A percentile compares a stretch with the other conserved stretches of the same genome.
Conservation (phyloP, 192 early-diverging fungal species). For the Linnemannia exigua region DNA sequence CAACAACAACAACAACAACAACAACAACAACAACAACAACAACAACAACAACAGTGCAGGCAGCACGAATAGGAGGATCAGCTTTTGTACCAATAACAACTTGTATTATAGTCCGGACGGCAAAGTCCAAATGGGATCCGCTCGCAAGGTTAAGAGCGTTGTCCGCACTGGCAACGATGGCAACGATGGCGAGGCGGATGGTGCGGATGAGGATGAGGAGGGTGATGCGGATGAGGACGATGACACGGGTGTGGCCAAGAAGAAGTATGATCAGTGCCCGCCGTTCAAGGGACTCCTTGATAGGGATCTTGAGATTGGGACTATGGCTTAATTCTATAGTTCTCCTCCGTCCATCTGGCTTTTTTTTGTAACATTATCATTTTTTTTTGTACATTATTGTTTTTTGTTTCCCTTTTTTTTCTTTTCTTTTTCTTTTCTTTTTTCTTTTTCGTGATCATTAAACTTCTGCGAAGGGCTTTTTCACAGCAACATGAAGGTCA, state of each 20-base stretch:
- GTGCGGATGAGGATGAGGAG: not conserved
- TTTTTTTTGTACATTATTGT: too few relatives aligned
- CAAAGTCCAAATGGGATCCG: not conserved
- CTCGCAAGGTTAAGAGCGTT: not conserved
- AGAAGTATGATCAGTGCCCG: conserved; percentile 36
- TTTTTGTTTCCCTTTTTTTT: not conserved
- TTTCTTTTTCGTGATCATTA: not conserved
- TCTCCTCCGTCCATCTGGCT: not conserved
- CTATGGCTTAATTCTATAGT: not conserved
- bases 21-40: too few relatives aligned
- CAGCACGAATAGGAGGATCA: conserved; percentile 30
- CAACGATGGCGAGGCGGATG: not conserved
- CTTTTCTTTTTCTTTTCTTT: not conserved
- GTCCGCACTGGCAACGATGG: not conserved
- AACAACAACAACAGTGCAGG: not conserved
- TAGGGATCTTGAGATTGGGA: not conserved
- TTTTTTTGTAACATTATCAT: too few relatives aligned
- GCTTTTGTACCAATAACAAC: conserved; percentile 47
- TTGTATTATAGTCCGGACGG: conserved; percentile 40
- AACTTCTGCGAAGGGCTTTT: too few relatives aligned
- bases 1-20: too few relatives aligned
- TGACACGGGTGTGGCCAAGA: not conserved
- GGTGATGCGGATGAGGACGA: not conserved
- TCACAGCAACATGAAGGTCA: too few relatives aligned
- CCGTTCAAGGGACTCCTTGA: not conserved